phyloP scores from a whole-genome alignment of 1,139 yeast species.

The Taphrina deformans region DNA sequence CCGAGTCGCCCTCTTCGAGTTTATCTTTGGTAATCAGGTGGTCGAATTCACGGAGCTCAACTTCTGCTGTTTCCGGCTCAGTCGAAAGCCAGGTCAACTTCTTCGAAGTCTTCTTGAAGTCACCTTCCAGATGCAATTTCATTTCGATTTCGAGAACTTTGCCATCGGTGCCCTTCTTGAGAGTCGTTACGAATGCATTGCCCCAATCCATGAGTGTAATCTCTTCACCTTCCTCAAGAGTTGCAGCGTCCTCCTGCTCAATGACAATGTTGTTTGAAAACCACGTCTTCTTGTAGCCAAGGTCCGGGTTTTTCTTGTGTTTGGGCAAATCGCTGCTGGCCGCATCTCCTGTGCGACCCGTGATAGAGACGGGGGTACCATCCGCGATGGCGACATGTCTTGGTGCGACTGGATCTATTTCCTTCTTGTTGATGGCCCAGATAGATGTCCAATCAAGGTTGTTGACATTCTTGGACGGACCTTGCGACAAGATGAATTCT shows the following conservation, averaged over 20 bases:
- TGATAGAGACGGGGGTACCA: slow-evolving; percentile 57
- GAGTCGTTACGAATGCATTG: slow-evolving; percentile 76
- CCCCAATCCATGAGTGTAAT: slow-evolving; percentile 99
- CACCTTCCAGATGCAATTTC: slow-evolving; percentile 88
- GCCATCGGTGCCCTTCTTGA: slow-evolving; percentile 59
- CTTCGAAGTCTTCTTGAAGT: slow-evolving; percentile 94
- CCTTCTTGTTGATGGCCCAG: slow-evolving; percentile 96
- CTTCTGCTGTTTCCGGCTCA: slow-evolving; percentile 59
- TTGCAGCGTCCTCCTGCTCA: slow-evolving; percentile 86
- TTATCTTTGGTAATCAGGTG: slow-evolving; percentile 95
- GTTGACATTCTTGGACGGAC: slow-evolving; percentile 93
- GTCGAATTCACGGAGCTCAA: slow-evolving; percentile 87
- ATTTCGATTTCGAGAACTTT: slow-evolving; percentile 68
- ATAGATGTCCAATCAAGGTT: slow-evolving; percentile 95
- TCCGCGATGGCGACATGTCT: slow-evolving; percentile 78
- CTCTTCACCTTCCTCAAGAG: slow-evolving; percentile 71
- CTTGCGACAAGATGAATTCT: slow-evolving; percentile 89
- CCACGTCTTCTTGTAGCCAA: slow-evolving; percentile 80
- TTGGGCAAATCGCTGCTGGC: slow-evolving; percentile 76
- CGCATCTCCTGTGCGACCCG: slow-evolving; percentile 57
- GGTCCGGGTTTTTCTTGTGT: slow-evolving; percentile 92
- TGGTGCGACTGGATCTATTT: slow-evolving; percentile 94
- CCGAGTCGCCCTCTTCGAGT: slow-evolving; percentile 90
- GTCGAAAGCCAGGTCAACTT: slow-evolving; percentile 96
- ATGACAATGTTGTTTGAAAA: slow-evolving; percentile 65